phyloP scores from a whole-genome alignment of 2,329 filamentous ascomycete species.

The Talaromyces sp. region DNA sequence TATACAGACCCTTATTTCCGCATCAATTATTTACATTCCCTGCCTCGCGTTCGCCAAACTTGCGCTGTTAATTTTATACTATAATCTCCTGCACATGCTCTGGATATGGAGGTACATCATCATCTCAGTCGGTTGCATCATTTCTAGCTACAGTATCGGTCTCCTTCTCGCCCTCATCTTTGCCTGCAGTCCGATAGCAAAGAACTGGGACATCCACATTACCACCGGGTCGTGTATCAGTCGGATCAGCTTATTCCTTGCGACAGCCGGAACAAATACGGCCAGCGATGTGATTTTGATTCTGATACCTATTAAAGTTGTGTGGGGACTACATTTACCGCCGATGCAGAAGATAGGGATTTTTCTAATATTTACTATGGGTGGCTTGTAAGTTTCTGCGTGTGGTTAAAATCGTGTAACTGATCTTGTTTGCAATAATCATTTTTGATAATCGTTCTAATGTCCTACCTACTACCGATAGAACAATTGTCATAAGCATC shows the following conservation, averaged over 20 bases:
- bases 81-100: constrained; percentile 10
- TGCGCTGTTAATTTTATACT: constrained; percentile 18
- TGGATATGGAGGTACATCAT: constrained; percentile 5
- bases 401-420: background rate
- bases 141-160: constrained; percentile 8
- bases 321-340: constrained; percentile 14
- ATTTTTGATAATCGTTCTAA: background rate
- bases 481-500: constrained; percentile 20
- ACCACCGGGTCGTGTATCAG: constrained; percentile 16
- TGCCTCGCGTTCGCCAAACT: constrained; percentile 18
- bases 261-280: constrained; percentile 19
- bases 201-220: constrained; percentile 15
- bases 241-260: constrained; percentile 15
- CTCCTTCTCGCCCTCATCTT: constrained; percentile 14
- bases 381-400: background rate
- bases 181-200: constrained; percentile 17
- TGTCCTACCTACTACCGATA: background rate
- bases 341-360: constrained; percentile 16
- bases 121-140: constrained; percentile 6
- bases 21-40: constrained; percentile 16
- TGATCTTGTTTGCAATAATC: no score
- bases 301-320: constrained; percentile 15
- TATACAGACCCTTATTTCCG: background rate
- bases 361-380: background rate
- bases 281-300: constrained; percentile 19